Base-by-base conservation (phyloP, 306 rosid species). In the Lathyrus oleraceus region DNA sequence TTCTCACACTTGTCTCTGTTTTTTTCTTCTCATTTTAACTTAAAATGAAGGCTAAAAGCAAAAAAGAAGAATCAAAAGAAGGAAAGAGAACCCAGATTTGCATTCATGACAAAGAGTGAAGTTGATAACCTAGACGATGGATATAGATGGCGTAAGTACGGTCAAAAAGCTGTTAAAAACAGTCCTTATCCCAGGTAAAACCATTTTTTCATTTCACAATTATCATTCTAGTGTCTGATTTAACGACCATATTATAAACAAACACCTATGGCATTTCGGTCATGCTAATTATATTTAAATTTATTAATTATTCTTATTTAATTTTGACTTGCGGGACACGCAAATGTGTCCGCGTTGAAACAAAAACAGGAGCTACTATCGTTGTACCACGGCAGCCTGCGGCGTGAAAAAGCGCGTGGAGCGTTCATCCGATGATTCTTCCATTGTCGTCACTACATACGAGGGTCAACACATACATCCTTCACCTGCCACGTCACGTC, bases 81-180 rank as follows among this genome's bases (percentile, higher is more conserved):
- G 82, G 64, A 78, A 69, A 86, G 65, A 70, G 83, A 81, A 79
- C 83, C 88, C 2, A 39, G 86, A 53, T 77, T 86, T 75, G 83
- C 91, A 0, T 90, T 90, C 88, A 66, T 84, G 88, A 87, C 94
- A 27, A 82, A 90, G 74, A 87, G 94, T 59, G 89, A 90, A 71
- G 76, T 81, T 12, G 94, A 87, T 79, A 85, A 87, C 61, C 80
- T 90, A 10, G 96, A 90, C 53, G 96, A 90, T 72, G 96, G 96
- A 1, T 90, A 81, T 27, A 74, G 87, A 54, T 89, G 96, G 96
- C 86, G 96, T 16, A 89, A 89, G 67, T 89, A 89, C 42, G 93
- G 96, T 1, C 96, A 87, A 56, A 90, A 90, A 65, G 86, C 88
- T 38, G 91, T 90, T 35, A 90, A 86, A 69, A 84, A 90, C 48